These are phyloP conservation scores for Craterostigma plantagineum DNA, from an alignment of 257 asterid genomes.

Conservation along the genomic window DNA sequence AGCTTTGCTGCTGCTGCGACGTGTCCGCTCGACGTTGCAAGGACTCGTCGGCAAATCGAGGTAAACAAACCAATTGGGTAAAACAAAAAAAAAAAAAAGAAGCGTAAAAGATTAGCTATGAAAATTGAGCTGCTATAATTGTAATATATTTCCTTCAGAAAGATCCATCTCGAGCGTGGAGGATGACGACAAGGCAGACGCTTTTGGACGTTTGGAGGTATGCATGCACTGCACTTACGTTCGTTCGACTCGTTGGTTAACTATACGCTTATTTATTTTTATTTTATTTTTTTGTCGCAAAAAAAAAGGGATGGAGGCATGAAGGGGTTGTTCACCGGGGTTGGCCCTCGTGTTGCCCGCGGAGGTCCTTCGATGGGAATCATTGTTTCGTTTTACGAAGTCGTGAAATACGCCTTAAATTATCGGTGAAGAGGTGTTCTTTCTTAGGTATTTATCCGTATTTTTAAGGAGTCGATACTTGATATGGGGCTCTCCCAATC, in stretches of 20 bases:
- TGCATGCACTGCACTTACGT: neutral
- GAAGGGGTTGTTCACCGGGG: constrained; percentile 42
- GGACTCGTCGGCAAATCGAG: constrained; percentile 67
- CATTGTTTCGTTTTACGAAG: constrained; percentile 57
- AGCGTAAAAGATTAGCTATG: too few species aligned
- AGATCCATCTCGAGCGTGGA: constrained; percentile 35
- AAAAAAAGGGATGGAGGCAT: constrained; percentile 39
- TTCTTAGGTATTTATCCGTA: too few species aligned
- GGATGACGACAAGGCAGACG: constrained; percentile 45
- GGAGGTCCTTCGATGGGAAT: constrained; percentile 70
- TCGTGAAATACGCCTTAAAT: constrained; percentile 33
- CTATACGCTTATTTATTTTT: neutral
- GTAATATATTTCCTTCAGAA: constrained; percentile 15
- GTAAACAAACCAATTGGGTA: too few species aligned
- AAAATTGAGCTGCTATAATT: too few species aligned
- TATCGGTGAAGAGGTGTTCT: constrained; percentile 2
- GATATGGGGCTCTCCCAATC: too few species aligned
- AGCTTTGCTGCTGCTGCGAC: constrained; percentile 55
- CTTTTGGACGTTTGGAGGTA: constrained; percentile 57
- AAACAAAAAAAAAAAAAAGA: too few species aligned
- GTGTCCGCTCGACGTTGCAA: constrained; percentile 63
- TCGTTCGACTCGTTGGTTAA: neutral
- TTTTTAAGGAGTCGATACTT: too few species aligned
- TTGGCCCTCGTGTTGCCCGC: constrained; percentile 52
- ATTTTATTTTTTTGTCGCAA: neutral